Evolutionary conservation across 495 filamentous ascomycete genomes (phyloP).

Genomic region (Podospora didyma): DNA sequence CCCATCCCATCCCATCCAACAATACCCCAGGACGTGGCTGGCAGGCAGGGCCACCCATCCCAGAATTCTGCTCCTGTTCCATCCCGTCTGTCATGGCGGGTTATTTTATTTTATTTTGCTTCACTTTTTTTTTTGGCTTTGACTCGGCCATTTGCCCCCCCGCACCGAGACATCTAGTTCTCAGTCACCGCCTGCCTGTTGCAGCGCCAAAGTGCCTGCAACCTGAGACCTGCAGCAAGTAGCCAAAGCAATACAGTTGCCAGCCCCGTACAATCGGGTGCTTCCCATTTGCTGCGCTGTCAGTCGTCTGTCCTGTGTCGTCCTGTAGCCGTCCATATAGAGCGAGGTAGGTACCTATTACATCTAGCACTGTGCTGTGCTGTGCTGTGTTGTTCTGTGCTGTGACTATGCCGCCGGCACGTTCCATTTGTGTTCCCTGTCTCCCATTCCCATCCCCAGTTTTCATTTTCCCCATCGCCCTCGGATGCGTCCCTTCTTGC

Average conservation of each 20-base stretch:
- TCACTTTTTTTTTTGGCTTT: neutral
- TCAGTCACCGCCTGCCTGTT: neutral
- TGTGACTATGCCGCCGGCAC: constrained; percentile 13
- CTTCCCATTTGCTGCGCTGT: neutral
- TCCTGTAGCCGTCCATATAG: too few species aligned
- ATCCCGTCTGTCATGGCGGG: neutral
- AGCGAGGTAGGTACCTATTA: too few species aligned
- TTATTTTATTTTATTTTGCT: neutral
- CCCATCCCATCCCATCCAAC: too few species aligned
- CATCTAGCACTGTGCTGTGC: too few species aligned
- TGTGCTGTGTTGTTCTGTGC: neutral
- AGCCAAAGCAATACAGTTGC: neutral
- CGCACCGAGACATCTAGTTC: neutral
- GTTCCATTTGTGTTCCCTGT: constrained; percentile 1
- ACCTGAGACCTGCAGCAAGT: neutral
- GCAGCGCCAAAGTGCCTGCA: neutral
- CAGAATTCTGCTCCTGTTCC: neutral
- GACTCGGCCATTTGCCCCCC: neutral
- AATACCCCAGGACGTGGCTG: neutral
- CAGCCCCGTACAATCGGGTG: neutral
- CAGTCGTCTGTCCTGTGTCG: too few species aligned
- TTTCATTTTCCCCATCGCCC: neutral
- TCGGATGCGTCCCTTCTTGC: neutral
- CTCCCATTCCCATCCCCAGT: neutral
- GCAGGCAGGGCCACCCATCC: constrained; percentile 1